Conservation (phyloP, 352 stramenopile species). For the Aphanomyces invadans region DNA sequence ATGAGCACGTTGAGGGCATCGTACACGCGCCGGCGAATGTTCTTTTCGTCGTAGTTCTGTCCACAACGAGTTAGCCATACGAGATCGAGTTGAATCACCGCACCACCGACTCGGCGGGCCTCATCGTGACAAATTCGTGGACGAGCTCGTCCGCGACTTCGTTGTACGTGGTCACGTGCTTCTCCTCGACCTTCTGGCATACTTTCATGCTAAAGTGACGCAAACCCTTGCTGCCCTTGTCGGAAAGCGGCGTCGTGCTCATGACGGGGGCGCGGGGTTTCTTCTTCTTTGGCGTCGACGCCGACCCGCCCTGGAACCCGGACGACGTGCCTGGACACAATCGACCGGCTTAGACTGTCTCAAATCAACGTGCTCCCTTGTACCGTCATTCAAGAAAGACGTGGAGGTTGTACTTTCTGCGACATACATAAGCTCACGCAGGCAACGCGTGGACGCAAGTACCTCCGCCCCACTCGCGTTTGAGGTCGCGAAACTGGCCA, state of each 20-base stretch:
- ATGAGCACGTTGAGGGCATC: constrained; percentile 97
- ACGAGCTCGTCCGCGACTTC: constrained; percentile 93
- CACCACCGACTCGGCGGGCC: constrained; percentile 57
- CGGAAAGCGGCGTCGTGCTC: constrained; percentile 24
- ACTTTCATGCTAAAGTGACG: constrained; percentile 95
- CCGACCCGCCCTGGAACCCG: neutral
- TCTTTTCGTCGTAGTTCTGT: constrained; percentile 90
- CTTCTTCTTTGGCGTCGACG: constrained; percentile 58
- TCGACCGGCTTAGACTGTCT: neutral
- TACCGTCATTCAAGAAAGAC: neutral
- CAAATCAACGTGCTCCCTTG: no score
- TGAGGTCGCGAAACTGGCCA: constrained; percentile 52
- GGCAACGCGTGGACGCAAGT: no score
- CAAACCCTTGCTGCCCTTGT: constrained; percentile 88
- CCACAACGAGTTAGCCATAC: neutral
- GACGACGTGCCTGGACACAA: neutral
- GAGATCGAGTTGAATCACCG: neutral
- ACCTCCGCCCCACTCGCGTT: constrained; percentile 30
- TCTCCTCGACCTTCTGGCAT: constrained; percentile 95
- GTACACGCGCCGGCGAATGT: constrained; percentile 95
- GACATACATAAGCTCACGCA: neutral
- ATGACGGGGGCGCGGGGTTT: neutral
- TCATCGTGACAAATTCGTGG: constrained; percentile 81
- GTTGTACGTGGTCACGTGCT: constrained; percentile 93
- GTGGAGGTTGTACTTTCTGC: neutral